Percentiles rank a stretch among this genome's conserved stretches.
phyloP scores from a whole-genome alignment of 805 yeast genomes.

The Ogataea ramenticola region DNA sequence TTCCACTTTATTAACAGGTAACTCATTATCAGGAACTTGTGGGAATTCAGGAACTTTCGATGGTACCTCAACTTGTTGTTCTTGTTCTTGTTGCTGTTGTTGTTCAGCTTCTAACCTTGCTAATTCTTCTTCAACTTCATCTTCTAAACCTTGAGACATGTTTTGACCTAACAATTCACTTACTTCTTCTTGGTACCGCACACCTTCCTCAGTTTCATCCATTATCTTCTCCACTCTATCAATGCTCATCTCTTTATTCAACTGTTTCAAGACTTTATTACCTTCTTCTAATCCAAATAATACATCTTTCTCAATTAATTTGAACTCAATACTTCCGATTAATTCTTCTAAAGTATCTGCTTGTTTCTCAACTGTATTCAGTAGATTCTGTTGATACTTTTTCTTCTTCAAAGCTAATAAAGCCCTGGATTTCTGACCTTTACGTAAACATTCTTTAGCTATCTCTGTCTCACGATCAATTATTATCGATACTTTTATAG shows the following conservation, averaged over 20 bases:
- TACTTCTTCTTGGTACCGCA: conserved; percentile 69
- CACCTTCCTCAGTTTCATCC: conserved; percentile 81
- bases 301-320: conserved; percentile 81
- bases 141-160: conserved; percentile 41
- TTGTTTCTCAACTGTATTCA: conserved; percentile 69
- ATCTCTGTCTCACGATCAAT: conserved; percentile 54
- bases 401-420: conserved; percentile 64
- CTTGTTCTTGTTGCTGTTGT: no score
- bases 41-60: conserved; percentile 18
- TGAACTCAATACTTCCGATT: conserved; percentile 78
- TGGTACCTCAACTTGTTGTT: conserved; percentile 6
- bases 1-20: conserved; percentile 7
- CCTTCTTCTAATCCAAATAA: conserved; percentile 77
- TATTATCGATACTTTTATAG: conserved; percentile 46
- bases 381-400: conserved; percentile 73
- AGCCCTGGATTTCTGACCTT: conserved; percentile 53
- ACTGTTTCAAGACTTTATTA: conserved; percentile 60
- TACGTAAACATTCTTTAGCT: conserved; percentile 48
- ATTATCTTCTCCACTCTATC: conserved; percentile 75
- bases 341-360: conserved; percentile 72
- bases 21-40: conserved; percentile 20
- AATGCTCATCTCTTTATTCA: conserved; percentile 72
- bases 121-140: conserved; percentile 62
- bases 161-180: conserved; percentile 41
- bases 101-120: conserved; percentile 42